Evolutionary conservation across 352 stramenopile species (phyloP), one percentile per base, ranked within the genome.

Genomic region (Blastocystis sp.): DNA sequence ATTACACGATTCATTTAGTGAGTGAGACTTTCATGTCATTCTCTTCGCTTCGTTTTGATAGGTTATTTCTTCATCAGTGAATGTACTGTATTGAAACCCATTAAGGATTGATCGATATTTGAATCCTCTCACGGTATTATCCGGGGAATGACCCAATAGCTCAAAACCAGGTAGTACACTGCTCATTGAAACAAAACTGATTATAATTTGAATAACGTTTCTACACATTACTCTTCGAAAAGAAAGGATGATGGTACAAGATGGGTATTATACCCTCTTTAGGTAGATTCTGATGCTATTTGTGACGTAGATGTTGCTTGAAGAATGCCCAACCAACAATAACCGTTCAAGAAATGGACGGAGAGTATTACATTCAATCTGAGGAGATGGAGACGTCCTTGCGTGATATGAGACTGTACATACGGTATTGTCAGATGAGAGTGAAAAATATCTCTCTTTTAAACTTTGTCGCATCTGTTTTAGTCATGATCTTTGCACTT

Each of bases 1-100:
- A 62, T 62, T 62, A 33, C 56, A 62, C 56, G 56, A 62, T 62
- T 62, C 56, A 62, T 62, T 62, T 62, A 62, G 56, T 62, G 56
- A 62, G 13, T 7, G 5, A 3, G 19, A 15, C 27, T 3, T n/a
- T 33, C 56, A 62, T 33, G 56, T n/a, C 56, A 33, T 33, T 62
- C 27, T 62, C 56, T 62, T 62, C 56, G 56, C 56, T 62, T 62
- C 56, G 56, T 62, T 62, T 62, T 62, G 56, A 62, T 33, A 62
- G 56, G 19, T 13, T 13, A 33, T 62, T 33, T 62, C 27, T 62
- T 33, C 19, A 62, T 33, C 40, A 48, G 9, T 9, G 3, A 48
- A 48, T 48, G 40, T 48, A 9, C 40, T 48, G 9, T 9, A 48
- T 48, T 48, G 40, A 48, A 48, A 48, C 9, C 2, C 40, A 48